Percentiles rank a stretch among this genome's conserved stretches.
Evolutionary conservation across 208 protist genomes (phyloP).

Genomic region (Acanthamoeba castellanii): DNA sequence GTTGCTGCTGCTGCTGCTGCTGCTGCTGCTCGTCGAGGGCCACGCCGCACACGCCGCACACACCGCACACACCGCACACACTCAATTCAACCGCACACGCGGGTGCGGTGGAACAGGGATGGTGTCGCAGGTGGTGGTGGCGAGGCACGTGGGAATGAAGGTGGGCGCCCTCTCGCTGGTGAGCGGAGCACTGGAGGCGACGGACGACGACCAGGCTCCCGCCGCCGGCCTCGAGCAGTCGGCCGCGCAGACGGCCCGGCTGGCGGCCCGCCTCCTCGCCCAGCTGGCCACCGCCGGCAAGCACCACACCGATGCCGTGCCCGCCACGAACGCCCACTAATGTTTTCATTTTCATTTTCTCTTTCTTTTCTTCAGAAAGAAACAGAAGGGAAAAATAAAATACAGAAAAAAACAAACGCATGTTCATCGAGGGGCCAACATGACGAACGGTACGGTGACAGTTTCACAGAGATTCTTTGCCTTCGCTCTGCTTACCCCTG

Average conservation of each 20-base stretch:
- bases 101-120: not conserved
- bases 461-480: not conserved
- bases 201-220: not conserved
- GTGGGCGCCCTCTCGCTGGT: slow-evolving; percentile 14
- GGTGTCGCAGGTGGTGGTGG: slow-evolving; percentile 16
- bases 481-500: not conserved
- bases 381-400: too few relatives aligned
- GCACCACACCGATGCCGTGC: not conserved
- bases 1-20: too few relatives aligned
- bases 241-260: not conserved
- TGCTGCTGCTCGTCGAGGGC: too few relatives aligned
- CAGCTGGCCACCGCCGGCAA: not conserved
- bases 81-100: not conserved
- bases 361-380: too few relatives aligned
- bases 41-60: too few relatives aligned
- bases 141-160: slow-evolving; percentile 14
- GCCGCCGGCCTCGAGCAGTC: not conserved
- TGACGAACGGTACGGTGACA: not conserved
- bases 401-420: too few relatives aligned
- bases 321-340: not conserved
- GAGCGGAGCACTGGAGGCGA: not conserved
- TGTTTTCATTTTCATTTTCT: too few relatives aligned
- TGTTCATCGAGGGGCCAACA: too few relatives aligned
- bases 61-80: not conserved
- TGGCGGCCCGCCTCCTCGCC: not conserved